Base-by-base conservation (phyloP, 441 rosid species). In the California macrophylla region DNA sequence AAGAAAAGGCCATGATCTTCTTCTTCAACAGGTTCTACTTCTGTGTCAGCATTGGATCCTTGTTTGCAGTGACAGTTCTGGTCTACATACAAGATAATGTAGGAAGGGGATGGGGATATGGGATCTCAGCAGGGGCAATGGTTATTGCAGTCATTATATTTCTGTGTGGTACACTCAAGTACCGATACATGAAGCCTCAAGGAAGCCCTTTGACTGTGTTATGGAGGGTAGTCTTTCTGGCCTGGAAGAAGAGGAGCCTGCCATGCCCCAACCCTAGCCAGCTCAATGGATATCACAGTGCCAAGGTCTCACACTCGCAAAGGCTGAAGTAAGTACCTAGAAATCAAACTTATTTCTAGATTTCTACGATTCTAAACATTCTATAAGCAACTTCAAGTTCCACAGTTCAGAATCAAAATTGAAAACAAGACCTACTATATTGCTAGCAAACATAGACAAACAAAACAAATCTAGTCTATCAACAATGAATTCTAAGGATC, bases 1-100 rank as follows among this genome's bases (percentile, higher is more conserved):
- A 93, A 73, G 85, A 83, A 78, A 88, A 82, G 77, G 82, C 86
- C 45, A 91, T 89, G 97, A 69, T 85, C 6, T 89, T 88, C 81
- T 93, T 93, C 93, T 91, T 93, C 87, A 93, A 89, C 65, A 81
- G 96, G 64, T 93, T 93, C 83, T 91, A 86, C 60, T 93, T 93
- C 74, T 82, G 78, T 32, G 84, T 91, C 67, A 91, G 93, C 75
- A 72, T 88, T 0, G 97, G 96, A 20, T 89, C 98, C 15, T 82
- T 93, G 50, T 88, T 88, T 70, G 85, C 92, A 0, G 92, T 85
- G 23, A 79, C 81, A 66, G 95, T 77, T 70, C 88, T 93, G 3
- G 94, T 93, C 1, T 93, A 93, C 72, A 70, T 91, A 26, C 98
- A 93, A 72, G 98, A 90, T 73, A 86, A 93, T 29, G 81, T 93